Evolutionary conservation across 192 early-diverging fungal genomes (phyloP).

Genomic region (Kappamyces sp.): DNA sequence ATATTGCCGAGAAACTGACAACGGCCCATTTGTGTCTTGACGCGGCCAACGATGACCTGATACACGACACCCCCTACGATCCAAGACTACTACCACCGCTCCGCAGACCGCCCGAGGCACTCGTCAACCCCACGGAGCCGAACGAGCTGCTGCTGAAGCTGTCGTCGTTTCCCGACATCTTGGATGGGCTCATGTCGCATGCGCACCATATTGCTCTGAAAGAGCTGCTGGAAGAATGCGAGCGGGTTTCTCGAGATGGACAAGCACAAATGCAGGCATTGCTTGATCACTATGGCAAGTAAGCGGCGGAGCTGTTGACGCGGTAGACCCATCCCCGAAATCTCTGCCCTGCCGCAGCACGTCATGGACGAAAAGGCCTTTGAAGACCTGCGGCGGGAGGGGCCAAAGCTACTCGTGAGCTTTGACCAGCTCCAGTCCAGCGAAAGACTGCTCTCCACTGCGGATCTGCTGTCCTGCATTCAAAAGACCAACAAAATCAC

Average conservation of each 20-base stretch:
- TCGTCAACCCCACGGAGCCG: conserved; percentile 25
- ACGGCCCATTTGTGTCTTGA: conserved; percentile 33
- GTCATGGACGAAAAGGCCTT: conserved; percentile 11
- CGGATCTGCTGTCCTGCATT: conserved; percentile 7
- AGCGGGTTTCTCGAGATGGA: neutral
- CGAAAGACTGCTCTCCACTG: neutral
- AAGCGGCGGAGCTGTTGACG: neutral
- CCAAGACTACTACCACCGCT: conserved; percentile 26
- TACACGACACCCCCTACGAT: conserved; percentile 35
- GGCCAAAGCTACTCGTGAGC: neutral
- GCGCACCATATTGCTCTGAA: conserved; percentile 7
- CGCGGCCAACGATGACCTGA: conserved; percentile 35
- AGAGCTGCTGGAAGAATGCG: conserved; percentile 5
- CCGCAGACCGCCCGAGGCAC: conserved; percentile 27
- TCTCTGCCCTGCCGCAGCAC: conserved; percentile 1
- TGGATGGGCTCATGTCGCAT: conserved; percentile 9
- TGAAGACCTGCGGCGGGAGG: conserved; percentile 5
- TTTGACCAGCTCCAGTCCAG: neutral
- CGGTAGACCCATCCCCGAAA: neutral
- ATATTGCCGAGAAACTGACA: conserved; percentile 14
- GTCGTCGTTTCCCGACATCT: conserved; percentile 6
- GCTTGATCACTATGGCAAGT: conserved; percentile 4
- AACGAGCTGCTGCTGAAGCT: neutral
- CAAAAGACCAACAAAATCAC: conserved; percentile 4
- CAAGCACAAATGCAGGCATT: conserved; percentile 5